Base-by-base conservation (phyloP, 768 basidiomycete species). In the Boletus sensibilis region DNA sequence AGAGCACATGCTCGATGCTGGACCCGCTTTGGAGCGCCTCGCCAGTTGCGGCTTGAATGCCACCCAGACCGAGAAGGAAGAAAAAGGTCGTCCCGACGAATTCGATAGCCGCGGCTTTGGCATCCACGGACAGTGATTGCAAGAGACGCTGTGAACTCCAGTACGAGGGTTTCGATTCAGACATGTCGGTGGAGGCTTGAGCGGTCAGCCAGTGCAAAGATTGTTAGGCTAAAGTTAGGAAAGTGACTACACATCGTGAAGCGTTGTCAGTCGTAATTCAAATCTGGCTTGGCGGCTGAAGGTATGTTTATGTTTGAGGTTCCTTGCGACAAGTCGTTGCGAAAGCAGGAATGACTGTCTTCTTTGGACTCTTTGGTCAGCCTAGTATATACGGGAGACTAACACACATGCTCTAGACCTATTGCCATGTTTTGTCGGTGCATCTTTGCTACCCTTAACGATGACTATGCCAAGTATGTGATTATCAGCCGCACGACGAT, bases 31-130 rank as follows among this genome's bases (percentile, higher is more conserved):
- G 53, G 29, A 62, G 52, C n/a, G 65, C 65, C 57, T 76, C 78
- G 10, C 71, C 67, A 6, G 76, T 70, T 1, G 81, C 75, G 3
- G 83, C 83, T 64, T 89, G 87, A 21, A 84, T 80, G 2, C 84
- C 84, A 2, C 86, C 86, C 3, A 85, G 75, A 11, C 82, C 86
- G 40, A 87, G 76, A n/a, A 85, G 75, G 27, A 88, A 76, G 70
- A 89, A 88, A 55, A 82, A 72, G 0, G 78, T 74, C 4, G 86
- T 86, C 23, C 85, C 83, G 38, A 84, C 64, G 53, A 82, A 82
- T 61, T 87, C 85, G 23, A 85, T 72, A n/a, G 68, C 56, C 3
- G 83, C 83, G 0, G 84, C 83, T 29, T 68, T 71, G 40, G 74
- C 41, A 59, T 85, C 85, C 3, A 76, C 61, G 14, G 58, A 50